Base-by-base conservation (phyloP, 2,329 filamentous ascomycete species). In the Zalaria obscura region DNA sequence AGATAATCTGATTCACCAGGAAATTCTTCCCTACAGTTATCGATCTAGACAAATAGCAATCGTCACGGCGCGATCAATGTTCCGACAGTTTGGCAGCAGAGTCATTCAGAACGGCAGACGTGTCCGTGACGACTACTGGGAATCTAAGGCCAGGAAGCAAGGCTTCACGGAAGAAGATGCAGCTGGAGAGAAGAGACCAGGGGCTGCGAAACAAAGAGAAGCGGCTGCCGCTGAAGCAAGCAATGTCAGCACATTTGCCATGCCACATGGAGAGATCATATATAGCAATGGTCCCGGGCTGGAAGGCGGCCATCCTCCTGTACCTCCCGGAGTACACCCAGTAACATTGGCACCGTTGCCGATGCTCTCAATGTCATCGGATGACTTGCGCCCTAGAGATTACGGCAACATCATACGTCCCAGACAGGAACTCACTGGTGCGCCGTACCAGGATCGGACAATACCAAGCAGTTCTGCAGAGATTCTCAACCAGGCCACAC, bases 81-180 rank as follows among this genome's bases (percentile, higher is more conserved):
- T 96, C 63, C 80, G 91, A 35, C 91, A 98, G 60, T 98, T 98
- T 61, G 91, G 91, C 38, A 95, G 88, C 61, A 76, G 91, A 48
- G 82, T 98, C 40, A 91, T 98, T 48, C 78, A 83, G 31, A 84
- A 88, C 54, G 91, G 91, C 29, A 76, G 89, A 47, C 74, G 91
- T 44, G 91, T 98, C 35, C 80, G 91, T 39, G 91, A 98, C 63
- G 91, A 98, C 59, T 98, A 98, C 63, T 98, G 91, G 91, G 91
- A 96, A 62, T 84, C 81, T 56, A 96, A 96, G 64, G 91, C 91
- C 5, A 75, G 83, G 38, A 98, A 96, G 64, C 91, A 98, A 63
- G 91, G 91, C 7, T 98, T 98, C 58, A 98, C 91, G 1, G 91
- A 98, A 60, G 87, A 93, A 48, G 91, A 98, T 61, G 72, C 88